These are phyloP conservation scores for Fraxinus baroniana DNA, from an alignment of 305 asterid species.

Conservation along the genomic window DNA sequence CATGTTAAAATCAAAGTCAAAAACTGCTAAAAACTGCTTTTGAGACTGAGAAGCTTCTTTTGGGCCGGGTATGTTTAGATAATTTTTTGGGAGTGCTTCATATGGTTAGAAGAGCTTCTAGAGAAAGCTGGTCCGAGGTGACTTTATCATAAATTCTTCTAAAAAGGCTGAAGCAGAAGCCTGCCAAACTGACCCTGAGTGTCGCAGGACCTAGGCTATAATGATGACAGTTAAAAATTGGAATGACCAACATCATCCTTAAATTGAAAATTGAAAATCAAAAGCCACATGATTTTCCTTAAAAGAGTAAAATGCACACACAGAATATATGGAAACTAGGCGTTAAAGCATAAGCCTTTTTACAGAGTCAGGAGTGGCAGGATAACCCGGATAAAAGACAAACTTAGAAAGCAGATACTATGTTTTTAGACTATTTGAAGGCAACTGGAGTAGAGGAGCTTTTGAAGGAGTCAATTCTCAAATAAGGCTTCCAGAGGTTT, in stretches of 20 bases:
- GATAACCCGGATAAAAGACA: slow-evolving; percentile 4
- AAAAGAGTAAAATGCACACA: background rate
- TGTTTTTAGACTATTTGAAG: background rate
- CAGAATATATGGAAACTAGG: background rate
- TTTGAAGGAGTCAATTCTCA: background rate
- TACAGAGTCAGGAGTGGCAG: slow-evolving; percentile 6
- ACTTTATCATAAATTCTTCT: background rate
- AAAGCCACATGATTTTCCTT: background rate
- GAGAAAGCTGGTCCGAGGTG: background rate
- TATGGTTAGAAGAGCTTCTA: background rate
- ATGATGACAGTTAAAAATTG: background rate
- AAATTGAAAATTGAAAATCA: slow-evolving; percentile 3
- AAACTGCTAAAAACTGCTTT: background rate
- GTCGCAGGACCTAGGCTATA: background rate
- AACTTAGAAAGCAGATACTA: background rate
- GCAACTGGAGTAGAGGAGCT: background rate
- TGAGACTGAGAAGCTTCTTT: background rate
- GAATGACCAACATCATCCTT: slow-evolving; percentile 10
- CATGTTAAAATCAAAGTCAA: background rate
- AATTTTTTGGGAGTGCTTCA: background rate
- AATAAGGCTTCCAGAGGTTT: background rate
- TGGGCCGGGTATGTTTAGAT: background rate
- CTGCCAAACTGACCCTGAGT: background rate
- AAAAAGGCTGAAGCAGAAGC: background rate
- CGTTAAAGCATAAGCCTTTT: slow-evolving; percentile 4